Evolutionary conservation across 225 moss, liverwort and hornwort species (phyloP).

Genomic region (Anthoceros angustus): DNA sequence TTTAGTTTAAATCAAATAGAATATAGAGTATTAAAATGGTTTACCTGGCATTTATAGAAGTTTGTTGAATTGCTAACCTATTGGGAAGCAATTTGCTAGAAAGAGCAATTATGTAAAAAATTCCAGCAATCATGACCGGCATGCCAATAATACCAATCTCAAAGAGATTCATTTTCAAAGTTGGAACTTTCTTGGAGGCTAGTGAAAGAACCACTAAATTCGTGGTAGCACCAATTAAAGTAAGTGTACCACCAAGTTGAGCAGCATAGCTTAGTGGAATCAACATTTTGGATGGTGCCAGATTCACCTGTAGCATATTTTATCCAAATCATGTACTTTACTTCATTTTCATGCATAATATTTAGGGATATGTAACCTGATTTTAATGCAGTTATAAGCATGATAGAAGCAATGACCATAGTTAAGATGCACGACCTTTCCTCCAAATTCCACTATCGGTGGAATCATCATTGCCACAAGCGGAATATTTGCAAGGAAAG

Average conservation of each 20-base stretch:
- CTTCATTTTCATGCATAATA: not conserved
- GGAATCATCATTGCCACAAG: slow-evolving; percentile 99
- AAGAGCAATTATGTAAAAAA: slow-evolving; percentile 63
- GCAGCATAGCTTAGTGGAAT: slow-evolving; percentile 90
- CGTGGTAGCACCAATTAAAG: slow-evolving; percentile 82
- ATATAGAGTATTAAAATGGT: not conserved
- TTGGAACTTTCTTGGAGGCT: slow-evolving; percentile 77
- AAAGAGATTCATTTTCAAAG: slow-evolving; percentile 80
- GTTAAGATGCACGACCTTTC: slow-evolving; percentile 23
- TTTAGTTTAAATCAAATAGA: not conserved
- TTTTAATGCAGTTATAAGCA: not conserved
- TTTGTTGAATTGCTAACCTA: slow-evolving; percentile 21
- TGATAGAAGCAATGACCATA: not conserved
- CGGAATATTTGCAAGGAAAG: slow-evolving; percentile 91
- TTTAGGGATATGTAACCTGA: not conserved
- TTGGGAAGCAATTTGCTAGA: slow-evolving; percentile 63
- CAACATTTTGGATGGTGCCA: slow-evolving; percentile 81
- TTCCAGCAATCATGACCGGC: slow-evolving; percentile 57
- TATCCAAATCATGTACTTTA: no score
- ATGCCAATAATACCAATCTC: slow-evolving; percentile 75
- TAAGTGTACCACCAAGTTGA: slow-evolving; percentile 83
- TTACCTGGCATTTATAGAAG: slow-evolving; percentile 53
- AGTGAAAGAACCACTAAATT: slow-evolving; percentile 80
- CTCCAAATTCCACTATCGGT: slow-evolving; percentile 61
- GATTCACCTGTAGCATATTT: slow-evolving; percentile 31